Percentiles rank a stretch among this genome's conserved stretches.
phyloP scores from a whole-genome alignment of 257 asterid species.

The Petunia axillaris region DNA sequence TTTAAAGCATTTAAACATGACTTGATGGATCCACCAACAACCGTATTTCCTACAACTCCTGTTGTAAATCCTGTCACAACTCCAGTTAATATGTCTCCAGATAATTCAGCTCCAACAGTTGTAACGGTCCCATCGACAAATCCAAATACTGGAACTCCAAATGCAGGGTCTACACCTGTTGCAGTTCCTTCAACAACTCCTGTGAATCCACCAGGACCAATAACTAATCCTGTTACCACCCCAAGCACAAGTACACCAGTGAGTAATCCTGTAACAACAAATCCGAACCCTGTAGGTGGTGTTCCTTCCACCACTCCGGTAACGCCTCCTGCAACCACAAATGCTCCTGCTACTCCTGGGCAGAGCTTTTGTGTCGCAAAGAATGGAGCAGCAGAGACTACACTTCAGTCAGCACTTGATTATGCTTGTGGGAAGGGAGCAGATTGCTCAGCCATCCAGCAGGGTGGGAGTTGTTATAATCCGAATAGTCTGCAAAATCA shows the following conservation, averaged over 20 bases:
- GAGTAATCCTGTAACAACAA: conserved; percentile 42
- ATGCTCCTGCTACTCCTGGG: conserved; percentile 52
- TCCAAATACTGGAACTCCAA: conserved; percentile 47
- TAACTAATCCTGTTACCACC: conserved; percentile 44
- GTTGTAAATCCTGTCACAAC: conserved; percentile 71
- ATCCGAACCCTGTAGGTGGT: conserved; percentile 38
- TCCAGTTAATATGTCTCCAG: conserved; percentile 56
- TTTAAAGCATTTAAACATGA: conserved; percentile 42
- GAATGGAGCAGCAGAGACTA: conserved; percentile 52
- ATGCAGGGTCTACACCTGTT: conserved; percentile 38
- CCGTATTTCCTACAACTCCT: conserved; percentile 54
- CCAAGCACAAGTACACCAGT: conserved; percentile 50
- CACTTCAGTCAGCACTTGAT: conserved; percentile 75
- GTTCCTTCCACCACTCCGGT: conserved; percentile 49
- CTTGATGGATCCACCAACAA: conserved; percentile 39
- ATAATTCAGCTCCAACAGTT: conserved; percentile 41
- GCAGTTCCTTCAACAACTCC: conserved; percentile 44
- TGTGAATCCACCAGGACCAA: conserved; percentile 22
- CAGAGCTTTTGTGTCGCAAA: conserved; percentile 93
- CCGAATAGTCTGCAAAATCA: conserved; percentile 68
- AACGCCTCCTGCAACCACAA: conserved; percentile 46
- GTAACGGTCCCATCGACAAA: conserved; percentile 53
- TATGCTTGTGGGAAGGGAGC: conserved; percentile 94
- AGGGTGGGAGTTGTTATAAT: conserved; percentile 65
- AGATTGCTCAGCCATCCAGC: conserved; percentile 81